Base-by-base conservation (phyloP, 768 basidiomycete species). In the Candolleomyces efflorescens region DNA sequence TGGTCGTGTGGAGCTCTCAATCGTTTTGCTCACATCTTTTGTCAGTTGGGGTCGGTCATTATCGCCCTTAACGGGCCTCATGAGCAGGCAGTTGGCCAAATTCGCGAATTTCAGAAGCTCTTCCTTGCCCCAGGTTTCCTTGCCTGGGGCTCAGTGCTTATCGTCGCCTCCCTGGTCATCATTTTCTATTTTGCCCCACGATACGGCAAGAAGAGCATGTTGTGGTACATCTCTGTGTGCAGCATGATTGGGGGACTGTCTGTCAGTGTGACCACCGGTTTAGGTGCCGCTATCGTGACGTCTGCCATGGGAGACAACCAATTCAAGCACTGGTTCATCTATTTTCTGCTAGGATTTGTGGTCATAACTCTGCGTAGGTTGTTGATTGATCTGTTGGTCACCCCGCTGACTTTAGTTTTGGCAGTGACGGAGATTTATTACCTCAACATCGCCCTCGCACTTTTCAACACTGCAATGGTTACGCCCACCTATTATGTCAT, bases 191-290 rank as follows among this genome's bases (percentile, higher is more conserved):
- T 92, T 58, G 92, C 85, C 1, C 94, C 93, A 9, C 86, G 73
- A 67, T 92, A 90, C 68, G 95, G 96, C 51, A 93, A 89, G 73
- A 85, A 85, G 73, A 91, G 85, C 67, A 97, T 98, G 96, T 71
- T 98, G 53, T 93, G 91, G 90, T 92, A 96, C 71, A 95, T 98
- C 62, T 77, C 81, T 43, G 91, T 99, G 46, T 99, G 97, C 73
- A 92, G 89, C 61, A 87, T 98, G 82, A 98, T 99, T 67, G 97
- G 97, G 17, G 97, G 97, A 0, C 87, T 96, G 49, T 91, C 89
- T 57, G 93, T 96, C 62, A 92, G 90, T 64, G 95, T 96, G 55
- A 96, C 95, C 13, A 94, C 93, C 32, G 96, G 97, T 36, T 81
- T 98, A 38, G 94, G 97, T 46, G 78, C 92, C 44, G 89, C 94